Conservation (phyloP, 306 rosid species). For the Quercus suber region DNA sequence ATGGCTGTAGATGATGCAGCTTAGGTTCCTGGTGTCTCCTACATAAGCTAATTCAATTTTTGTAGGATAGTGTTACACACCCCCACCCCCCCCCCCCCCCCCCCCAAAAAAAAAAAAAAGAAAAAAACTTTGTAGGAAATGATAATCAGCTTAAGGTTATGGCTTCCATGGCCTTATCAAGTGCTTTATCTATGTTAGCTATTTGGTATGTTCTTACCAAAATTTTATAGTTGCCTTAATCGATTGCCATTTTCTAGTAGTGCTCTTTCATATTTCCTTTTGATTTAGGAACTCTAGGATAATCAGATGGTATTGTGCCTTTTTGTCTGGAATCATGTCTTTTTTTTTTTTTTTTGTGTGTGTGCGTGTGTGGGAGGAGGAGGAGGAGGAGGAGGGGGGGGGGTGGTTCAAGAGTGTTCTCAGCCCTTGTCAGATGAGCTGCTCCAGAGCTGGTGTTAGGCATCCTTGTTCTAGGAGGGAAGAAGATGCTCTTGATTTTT, state of each 20-base stretch:
- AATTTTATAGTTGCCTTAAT: background rate
- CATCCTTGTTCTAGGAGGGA: background rate
- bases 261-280: background rate
- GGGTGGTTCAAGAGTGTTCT: background rate
- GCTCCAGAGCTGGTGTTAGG: background rate
- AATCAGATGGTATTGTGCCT: background rate
- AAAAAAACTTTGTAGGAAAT: background rate
- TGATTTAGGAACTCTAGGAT: background rate
- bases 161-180: background rate
- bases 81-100: no score
- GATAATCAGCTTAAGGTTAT: background rate
- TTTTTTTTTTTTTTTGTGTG: background rate
- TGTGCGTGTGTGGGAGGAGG: no score
- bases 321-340: background rate
- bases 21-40: constrained; percentile 5
- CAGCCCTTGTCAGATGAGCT: background rate
- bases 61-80: background rate
- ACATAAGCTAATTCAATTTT: background rate
- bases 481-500: background rate
- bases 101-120: no score
- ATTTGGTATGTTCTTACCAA: background rate
- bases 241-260: background rate
- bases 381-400: no score
- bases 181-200: background rate
- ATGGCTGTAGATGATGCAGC: constrained; percentile 4